These are phyloP conservation scores for Phytophthora tubulina DNA, from an alignment of 352 stramenopile species.

Conservation along the genomic window DNA sequence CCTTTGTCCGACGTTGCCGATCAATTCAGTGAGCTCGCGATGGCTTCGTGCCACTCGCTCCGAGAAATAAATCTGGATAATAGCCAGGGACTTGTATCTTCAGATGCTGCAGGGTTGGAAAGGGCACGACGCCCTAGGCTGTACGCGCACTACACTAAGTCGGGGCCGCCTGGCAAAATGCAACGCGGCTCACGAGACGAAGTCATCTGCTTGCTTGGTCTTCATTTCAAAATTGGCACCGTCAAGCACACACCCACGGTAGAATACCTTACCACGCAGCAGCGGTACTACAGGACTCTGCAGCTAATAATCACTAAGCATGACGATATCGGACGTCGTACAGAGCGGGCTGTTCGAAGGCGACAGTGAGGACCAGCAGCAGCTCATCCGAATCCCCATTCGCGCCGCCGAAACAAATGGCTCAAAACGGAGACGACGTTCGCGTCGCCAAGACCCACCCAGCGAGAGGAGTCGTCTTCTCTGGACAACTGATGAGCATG, in stretches of 20 bases:
- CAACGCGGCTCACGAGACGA: constrained; percentile 10
- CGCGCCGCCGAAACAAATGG: constrained; percentile 14
- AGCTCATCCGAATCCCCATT: constrained; percentile 36
- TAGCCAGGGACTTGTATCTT: constrained; percentile 34
- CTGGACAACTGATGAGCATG: constrained; percentile 52
- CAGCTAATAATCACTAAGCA: constrained; percentile 4
- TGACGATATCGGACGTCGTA: constrained; percentile 35
- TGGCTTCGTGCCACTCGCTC: constrained; percentile 23
- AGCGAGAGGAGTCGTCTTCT: constrained; percentile 35
- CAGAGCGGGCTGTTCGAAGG: constrained; percentile 34
- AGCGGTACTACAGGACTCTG: constrained; percentile 5
- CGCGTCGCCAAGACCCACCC: constrained; percentile 21
- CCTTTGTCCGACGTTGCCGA: constrained; percentile 23
- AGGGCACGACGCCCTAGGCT: constrained; percentile 8
- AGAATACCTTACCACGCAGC: not conserved
- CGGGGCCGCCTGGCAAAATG: constrained; percentile 28
- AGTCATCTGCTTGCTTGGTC: not conserved
- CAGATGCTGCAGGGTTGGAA: constrained; percentile 27
- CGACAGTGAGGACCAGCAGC: constrained; percentile 31
- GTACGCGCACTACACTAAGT: not conserved
- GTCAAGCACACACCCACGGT: constrained; percentile 18
- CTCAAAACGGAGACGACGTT: constrained; percentile 21
- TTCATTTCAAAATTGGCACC: constrained; percentile 29
- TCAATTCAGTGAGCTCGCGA: constrained; percentile 26
- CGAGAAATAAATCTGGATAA: constrained; percentile 42